phyloP scores from a whole-genome alignment of 2,329 filamentous ascomycete species.

The Podosphaera xanthii region DNA sequence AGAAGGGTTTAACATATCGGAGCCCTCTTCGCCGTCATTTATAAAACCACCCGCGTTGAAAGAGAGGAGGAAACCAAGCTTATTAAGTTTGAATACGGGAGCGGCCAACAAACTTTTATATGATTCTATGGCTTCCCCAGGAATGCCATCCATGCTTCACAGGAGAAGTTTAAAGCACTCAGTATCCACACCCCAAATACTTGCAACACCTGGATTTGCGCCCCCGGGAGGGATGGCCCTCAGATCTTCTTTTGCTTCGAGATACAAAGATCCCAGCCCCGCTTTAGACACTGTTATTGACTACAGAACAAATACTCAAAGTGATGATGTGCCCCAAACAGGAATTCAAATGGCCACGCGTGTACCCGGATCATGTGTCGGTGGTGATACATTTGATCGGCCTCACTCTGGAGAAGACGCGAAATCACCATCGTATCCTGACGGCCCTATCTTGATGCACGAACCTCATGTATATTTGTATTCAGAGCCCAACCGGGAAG shows the following conservation, averaged over 20 bases:
- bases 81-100: constrained; percentile 55
- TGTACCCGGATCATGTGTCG: constrained; percentile 23
- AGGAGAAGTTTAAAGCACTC: constrained; percentile 43
- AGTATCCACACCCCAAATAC: constrained; percentile 40
- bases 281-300: constrained; percentile 8
- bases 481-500: constrained; percentile 54
- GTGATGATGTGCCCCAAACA: constrained; percentile 27
- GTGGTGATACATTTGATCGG: constrained; percentile 39
- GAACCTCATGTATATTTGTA: constrained; percentile 58
- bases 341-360: constrained; percentile 38
- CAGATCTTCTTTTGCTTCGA: constrained; percentile 15
- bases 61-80: constrained; percentile 46
- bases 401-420: constrained; percentile 55
- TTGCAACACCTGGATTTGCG: constrained; percentile 35
- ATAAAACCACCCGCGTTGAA: constrained; percentile 56
- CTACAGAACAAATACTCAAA: constrained; percentile 12
- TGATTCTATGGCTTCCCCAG: constrained; percentile 32
- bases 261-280: constrained; percentile 13
- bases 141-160: constrained; percentile 34
- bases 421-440: constrained; percentile 62
- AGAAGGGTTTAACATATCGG: constrained; percentile 24
- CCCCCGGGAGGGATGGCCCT: constrained; percentile 41
- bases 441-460: constrained; percentile 65
- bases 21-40: constrained; percentile 47
- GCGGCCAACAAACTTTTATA: constrained; percentile 26